phyloP scores from a whole-genome alignment of 2,329 filamentous ascomycete genomes.

The Botryosphaeria dothidea region DNA sequence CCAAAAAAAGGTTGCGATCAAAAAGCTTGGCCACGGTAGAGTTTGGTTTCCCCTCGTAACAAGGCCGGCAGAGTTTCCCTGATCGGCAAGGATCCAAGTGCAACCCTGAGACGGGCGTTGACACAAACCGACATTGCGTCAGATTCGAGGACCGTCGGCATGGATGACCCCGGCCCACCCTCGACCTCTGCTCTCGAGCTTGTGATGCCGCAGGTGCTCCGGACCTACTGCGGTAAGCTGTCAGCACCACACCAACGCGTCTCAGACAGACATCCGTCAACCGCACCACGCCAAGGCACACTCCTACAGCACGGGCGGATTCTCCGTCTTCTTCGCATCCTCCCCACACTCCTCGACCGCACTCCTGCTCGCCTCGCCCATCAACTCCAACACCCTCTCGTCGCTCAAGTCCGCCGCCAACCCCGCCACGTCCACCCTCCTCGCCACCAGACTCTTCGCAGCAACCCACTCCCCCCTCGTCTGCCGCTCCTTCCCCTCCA shows the following conservation, averaged over 20 bases:
- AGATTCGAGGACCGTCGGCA: neutral
- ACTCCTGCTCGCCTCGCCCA: slow-evolving; percentile 25
- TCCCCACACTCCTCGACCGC: neutral
- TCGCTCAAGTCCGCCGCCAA: slow-evolving; percentile 33
- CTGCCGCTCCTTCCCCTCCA: neutral
- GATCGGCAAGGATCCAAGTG: neutral
- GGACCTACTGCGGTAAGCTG: too few species aligned
- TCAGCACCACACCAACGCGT: too few species aligned
- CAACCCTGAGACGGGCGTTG: neutral
- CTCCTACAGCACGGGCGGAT: neutral
- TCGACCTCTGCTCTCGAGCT: neutral
- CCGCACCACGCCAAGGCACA: neutral
- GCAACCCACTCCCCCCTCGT: slow-evolving; percentile 30
- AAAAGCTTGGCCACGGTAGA: neutral
- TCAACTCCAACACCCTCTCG: slow-evolving; percentile 31
- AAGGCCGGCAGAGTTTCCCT: neutral
- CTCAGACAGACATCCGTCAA: too few species aligned
- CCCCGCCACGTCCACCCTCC: slow-evolving; percentile 29
- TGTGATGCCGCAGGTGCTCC: too few species aligned
- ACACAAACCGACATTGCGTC: neutral
- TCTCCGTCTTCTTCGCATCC: neutral
- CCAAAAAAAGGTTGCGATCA: neutral
- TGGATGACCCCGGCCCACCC: neutral
- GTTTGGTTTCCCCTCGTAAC: neutral
- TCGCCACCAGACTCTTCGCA: slow-evolving; percentile 34